Evolutionary conservation across 2,329 filamentous ascomycete genomes (phyloP).

Genomic region (Niveomyces coronatus): DNA sequence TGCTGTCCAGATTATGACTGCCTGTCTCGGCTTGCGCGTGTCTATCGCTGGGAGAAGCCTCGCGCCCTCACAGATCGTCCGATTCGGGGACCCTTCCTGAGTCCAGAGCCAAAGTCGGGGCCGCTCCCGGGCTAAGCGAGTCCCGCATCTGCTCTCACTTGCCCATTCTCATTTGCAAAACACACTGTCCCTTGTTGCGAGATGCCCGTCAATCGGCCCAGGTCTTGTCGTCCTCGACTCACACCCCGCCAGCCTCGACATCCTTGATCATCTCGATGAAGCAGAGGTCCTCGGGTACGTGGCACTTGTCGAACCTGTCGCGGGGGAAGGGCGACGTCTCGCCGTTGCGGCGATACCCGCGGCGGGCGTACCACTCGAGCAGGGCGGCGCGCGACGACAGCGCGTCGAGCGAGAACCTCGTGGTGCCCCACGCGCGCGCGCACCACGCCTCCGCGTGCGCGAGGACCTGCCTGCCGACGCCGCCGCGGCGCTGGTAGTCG

Average conservation of each 20-base stretch:
- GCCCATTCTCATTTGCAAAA: too few species aligned
- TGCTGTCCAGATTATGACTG: too few species aligned
- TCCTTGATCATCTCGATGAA: conserved; percentile 28
- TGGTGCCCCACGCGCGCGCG: conserved; percentile 15
- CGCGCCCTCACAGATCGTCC: too few species aligned
- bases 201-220: too few species aligned
- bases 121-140: too few species aligned
- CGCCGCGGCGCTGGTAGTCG: conserved; percentile 17
- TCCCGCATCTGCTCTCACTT: too few species aligned
- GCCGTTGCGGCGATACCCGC: conserved; percentile 26
- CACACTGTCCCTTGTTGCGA: too few species aligned
- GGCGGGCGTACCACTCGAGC: conserved; percentile 24
- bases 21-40: too few species aligned
- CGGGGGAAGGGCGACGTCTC: conserved; percentile 22
- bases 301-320: conserved; percentile 11
- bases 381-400: conserved; percentile 24
- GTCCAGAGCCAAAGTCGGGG: too few species aligned
- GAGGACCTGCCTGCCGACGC: conserved; percentile 23
- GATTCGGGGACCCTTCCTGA: too few species aligned
- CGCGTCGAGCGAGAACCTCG: conserved; percentile 24
- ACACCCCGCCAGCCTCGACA: not conserved
- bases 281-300: conserved; percentile 20
- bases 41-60: too few species aligned
- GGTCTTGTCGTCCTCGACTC: not conserved
- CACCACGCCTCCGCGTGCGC: conserved; percentile 21